These are phyloP conservation scores for Saccharomyces hybrid DNA, from an alignment of 1,139 yeast genomes.

Conservation along the genomic window DNA sequence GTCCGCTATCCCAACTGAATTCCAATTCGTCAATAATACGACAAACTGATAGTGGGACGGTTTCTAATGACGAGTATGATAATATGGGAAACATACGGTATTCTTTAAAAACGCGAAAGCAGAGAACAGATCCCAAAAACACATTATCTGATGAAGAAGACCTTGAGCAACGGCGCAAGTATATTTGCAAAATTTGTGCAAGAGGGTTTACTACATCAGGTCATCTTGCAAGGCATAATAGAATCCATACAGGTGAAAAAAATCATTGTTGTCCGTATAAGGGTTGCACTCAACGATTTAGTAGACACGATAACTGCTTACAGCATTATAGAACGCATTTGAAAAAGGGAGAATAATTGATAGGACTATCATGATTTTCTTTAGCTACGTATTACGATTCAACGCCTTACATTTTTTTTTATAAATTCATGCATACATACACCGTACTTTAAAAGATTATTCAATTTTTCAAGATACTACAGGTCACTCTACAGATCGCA, in stretches of 20 bases:
- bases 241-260: conserved; percentile 89
- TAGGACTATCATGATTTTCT: neutral
- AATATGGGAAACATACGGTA: neutral
- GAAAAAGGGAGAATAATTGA: conserved; percentile 3
- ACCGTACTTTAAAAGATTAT: neutral
- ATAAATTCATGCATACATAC: neutral
- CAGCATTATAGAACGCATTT: conserved; percentile 81
- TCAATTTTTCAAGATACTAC: neutral
- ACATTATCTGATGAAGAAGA: neutral
- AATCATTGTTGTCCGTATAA: conserved; percentile 79
- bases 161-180: conserved; percentile 12
- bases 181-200: conserved; percentile 28
- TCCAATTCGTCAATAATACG: neutral
- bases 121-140: neutral
- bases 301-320: conserved; percentile 91
- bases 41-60: neutral
- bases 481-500: too few relatives aligned
- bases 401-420: neutral
- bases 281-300: conserved; percentile 75
- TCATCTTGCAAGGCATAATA: conserved; percentile 80
- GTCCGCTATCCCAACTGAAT: neutral
- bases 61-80: neutral
- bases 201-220: conserved; percentile 67
- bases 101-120: neutral
- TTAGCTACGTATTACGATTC: neutral